phyloP scores from a whole-genome alignment of 306 rosid species.

The Medicago arabica region DNA sequence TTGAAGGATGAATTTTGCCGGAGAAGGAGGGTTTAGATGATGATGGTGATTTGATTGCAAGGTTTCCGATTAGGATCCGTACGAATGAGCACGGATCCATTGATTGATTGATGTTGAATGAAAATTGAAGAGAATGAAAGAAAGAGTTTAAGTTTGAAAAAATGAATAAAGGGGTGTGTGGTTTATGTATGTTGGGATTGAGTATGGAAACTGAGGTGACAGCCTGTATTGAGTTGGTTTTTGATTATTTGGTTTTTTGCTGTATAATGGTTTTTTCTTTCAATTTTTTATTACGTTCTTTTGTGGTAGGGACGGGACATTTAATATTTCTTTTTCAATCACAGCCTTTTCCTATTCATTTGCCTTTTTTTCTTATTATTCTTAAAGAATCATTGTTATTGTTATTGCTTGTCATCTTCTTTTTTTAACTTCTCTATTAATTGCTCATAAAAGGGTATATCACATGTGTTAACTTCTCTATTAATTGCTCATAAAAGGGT shows the following conservation, averaged over 20 bases:
- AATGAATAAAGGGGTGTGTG: not conserved
- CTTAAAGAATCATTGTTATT: too few species aligned
- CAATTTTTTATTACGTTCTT: not conserved
- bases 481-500: too few species aligned
- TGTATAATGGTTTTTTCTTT: too few species aligned
- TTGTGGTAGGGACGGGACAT: not conserved
- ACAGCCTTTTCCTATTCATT: not conserved
- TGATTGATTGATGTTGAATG: constrained; percentile 53
- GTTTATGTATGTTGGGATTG: too few species aligned
- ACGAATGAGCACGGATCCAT: constrained; percentile 85
- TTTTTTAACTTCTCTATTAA: too few species aligned
- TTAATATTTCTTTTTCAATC: not conserved
- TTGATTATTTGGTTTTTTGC: too few species aligned
- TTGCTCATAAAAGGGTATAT: too few species aligned
- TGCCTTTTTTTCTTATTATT: not conserved
- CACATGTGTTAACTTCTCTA: too few species aligned
- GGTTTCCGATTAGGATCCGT: constrained; percentile 79
- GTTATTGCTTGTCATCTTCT: too few species aligned
- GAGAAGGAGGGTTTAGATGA: constrained; percentile 58
- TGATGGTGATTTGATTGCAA: constrained; percentile 61
- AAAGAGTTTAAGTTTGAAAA: not conserved
- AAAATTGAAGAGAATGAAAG: not conserved
- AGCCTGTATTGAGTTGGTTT: too few species aligned
- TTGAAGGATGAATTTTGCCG: constrained; percentile 60
- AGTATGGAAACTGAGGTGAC: too few species aligned